A percentile compares a stretch with the other conserved stretches of the same genome.
Evolutionary conservation across 768 basidiomycete species (phyloP).

Genomic region (Rhizopogon salebrosus): DNA sequence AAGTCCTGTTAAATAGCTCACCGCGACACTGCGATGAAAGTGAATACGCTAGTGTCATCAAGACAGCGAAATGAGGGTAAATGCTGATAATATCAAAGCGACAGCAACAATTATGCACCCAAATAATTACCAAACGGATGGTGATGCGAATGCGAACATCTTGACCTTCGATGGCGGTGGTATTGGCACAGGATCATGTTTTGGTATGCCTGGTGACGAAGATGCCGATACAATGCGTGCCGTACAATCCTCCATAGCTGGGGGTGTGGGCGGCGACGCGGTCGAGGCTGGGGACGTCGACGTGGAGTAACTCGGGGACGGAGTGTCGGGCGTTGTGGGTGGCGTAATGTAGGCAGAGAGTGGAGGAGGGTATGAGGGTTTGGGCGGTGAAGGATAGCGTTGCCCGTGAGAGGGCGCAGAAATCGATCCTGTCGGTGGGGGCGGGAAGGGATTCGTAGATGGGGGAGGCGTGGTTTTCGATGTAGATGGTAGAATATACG

Average conservation of each 20-base stretch:
- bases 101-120: conserved; percentile 9
- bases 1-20: conserved; percentile 27
- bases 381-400: conserved; percentile 27
- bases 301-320: conserved; percentile 44
- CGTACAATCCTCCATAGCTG: conserved; percentile 43
- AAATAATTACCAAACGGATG: conserved; percentile 51
- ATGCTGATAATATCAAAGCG: conserved; percentile 15
- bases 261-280: conserved; percentile 55
- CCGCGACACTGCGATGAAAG: conserved; percentile 9
- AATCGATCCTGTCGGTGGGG: conserved; percentile 21
- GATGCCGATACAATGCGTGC: conserved; percentile 42
- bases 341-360: conserved; percentile 20
- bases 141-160: conserved; percentile 62
- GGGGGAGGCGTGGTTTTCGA: conserved; percentile 50
- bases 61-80: conserved; percentile 19
- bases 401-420: conserved; percentile 25
- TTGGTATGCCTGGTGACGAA: conserved; percentile 28
- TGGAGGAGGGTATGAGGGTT: conserved; percentile 9
- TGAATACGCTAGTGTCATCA: conserved; percentile 25
- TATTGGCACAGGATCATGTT: conserved; percentile 17
- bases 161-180: conserved; percentile 42
- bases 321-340: conserved; percentile 46
- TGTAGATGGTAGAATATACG: conserved; percentile 55
- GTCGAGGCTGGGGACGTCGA: conserved; percentile 59
- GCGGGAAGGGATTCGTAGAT: conserved; percentile 27